Evolutionary conservation across 176 grass and related monocot species (phyloP).

Genomic region (Olyra latifolia): DNA sequence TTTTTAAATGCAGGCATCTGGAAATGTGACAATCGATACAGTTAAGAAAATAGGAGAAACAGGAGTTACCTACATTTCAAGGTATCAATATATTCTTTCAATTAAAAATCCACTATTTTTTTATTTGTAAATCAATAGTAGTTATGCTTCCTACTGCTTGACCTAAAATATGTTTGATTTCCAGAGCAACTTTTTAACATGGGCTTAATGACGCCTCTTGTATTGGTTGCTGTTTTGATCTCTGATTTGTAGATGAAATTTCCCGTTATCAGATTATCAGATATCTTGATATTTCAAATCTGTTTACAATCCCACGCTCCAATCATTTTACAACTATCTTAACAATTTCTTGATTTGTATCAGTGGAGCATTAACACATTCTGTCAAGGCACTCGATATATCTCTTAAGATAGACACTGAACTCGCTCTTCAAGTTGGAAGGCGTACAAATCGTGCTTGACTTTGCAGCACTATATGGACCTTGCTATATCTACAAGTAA

Average conservation of each 20-base stretch:
- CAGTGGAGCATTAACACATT: conserved; percentile 95
- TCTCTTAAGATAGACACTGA: conserved; percentile 94
- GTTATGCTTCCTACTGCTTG: neutral
- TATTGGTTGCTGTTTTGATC: conserved; percentile 6
- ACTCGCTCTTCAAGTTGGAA: conserved; percentile 89
- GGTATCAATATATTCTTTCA: conserved; percentile 34
- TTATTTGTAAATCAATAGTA: neutral
- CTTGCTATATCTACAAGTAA: neutral
- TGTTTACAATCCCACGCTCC: neutral
- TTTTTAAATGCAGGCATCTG: conserved; percentile 70
- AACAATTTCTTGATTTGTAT: conserved; percentile 9
- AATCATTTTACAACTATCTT: neutral
- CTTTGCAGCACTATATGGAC: neutral
- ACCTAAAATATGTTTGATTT: neutral
- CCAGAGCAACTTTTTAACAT: neutral
- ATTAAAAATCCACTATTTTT: neutral
- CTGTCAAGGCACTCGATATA: conserved; percentile 97
- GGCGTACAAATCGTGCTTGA: conserved; percentile 88
- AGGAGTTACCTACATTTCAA: conserved; percentile 91
- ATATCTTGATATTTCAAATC: neutral
- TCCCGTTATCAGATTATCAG: too few relatives aligned
- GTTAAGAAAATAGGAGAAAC: conserved; percentile 95
- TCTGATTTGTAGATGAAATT: neutral
- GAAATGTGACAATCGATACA: conserved; percentile 86
- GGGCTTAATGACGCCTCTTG: neutral